These are phyloP conservation scores for Orbilia quercus DNA, from an alignment of 2,329 filamentous ascomycete species.

Conservation along the genomic window DNA sequence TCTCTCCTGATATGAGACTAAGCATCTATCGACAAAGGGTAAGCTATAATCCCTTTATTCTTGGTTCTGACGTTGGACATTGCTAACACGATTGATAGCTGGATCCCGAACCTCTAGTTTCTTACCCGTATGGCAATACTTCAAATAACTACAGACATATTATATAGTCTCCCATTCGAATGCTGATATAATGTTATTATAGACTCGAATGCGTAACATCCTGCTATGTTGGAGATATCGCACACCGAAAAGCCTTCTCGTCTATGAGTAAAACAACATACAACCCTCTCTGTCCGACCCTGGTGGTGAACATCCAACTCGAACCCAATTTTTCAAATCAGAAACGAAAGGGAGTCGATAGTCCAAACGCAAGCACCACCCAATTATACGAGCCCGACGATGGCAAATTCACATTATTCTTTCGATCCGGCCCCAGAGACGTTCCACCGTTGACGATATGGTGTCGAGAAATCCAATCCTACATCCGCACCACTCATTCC, in stretches of 20 bases:
- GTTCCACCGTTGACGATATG: constrained; percentile 50
- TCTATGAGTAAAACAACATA: constrained; percentile 56
- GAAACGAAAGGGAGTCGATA: constrained; percentile 32
- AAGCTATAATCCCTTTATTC: constrained; percentile 6
- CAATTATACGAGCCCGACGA: constrained; percentile 47
- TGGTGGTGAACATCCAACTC: constrained; percentile 50
- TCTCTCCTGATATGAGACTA: constrained; percentile 33
- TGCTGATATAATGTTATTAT: background rate
- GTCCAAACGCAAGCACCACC: constrained; percentile 36
- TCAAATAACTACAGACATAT: background rate
- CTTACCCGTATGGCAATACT: constrained; percentile 40
- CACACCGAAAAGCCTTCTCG: constrained; percentile 53
- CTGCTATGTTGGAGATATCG: constrained; percentile 55
- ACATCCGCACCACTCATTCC: constrained; percentile 41
- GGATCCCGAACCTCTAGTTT: constrained; percentile 47
- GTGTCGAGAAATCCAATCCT: constrained; percentile 53
- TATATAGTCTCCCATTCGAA: background rate
- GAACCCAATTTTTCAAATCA: constrained; percentile 4
- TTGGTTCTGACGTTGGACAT: background rate
- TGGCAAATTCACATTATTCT: constrained; percentile 53
- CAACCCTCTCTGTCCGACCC: constrained; percentile 50
- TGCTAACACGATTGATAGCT: constrained; percentile 25
- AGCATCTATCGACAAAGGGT: constrained; percentile 50
- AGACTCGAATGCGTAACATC: constrained; percentile 52
- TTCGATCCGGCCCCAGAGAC: constrained; percentile 47